These are phyloP conservation scores for Xylaria scruposa DNA, from an alignment of 495 filamentous ascomycete genomes.

Conservation along the genomic window DNA sequence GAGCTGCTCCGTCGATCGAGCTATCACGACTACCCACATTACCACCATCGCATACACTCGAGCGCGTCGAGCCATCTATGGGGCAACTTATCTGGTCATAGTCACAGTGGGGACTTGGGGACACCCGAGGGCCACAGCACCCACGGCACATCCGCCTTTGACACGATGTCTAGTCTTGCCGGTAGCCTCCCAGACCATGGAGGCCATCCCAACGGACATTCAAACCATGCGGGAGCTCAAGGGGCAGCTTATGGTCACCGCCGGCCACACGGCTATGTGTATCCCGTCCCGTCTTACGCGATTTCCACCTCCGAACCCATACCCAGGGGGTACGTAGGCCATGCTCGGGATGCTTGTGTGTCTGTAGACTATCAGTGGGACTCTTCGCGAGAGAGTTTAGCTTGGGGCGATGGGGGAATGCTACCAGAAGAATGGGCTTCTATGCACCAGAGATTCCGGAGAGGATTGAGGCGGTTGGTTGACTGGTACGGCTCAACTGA, in stretches of 20 bases:
- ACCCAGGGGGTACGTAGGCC: constrained; percentile 83
- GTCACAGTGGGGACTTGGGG: constrained; percentile 26
- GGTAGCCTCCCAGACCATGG: constrained; percentile 37
- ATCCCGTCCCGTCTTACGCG: constrained; percentile 83
- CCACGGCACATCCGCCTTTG: constrained; percentile 30
- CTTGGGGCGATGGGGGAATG: constrained; percentile 86
- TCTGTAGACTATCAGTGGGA: constrained; percentile 95
- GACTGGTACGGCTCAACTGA: constrained; percentile 73
- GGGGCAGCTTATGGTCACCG: constrained; percentile 23
- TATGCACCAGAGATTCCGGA: constrained; percentile 89
- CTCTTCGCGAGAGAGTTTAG: constrained; percentile 74
- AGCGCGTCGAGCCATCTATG: constrained; percentile 46
- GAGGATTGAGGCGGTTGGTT: constrained; percentile 76
- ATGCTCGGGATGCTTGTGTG: constrained; percentile 89
- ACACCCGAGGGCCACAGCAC: constrained; percentile 28
- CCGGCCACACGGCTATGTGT: constrained; percentile 61
- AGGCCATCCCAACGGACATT: constrained; percentile 30
- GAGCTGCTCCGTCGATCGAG: constrained; percentile 78
- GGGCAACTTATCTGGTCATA: constrained; percentile 34
- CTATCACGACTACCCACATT: constrained; percentile 56
- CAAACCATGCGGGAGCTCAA: constrained; percentile 26
- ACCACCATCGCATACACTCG: constrained; percentile 43
- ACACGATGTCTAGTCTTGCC: constrained; percentile 35
- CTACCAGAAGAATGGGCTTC: constrained; percentile 93
- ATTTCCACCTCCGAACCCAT: constrained; percentile 80